These are phyloP conservation scores for Periconia digitata DNA, from an alignment of 2,329 filamentous ascomycete species.

Conservation along the genomic window DNA sequence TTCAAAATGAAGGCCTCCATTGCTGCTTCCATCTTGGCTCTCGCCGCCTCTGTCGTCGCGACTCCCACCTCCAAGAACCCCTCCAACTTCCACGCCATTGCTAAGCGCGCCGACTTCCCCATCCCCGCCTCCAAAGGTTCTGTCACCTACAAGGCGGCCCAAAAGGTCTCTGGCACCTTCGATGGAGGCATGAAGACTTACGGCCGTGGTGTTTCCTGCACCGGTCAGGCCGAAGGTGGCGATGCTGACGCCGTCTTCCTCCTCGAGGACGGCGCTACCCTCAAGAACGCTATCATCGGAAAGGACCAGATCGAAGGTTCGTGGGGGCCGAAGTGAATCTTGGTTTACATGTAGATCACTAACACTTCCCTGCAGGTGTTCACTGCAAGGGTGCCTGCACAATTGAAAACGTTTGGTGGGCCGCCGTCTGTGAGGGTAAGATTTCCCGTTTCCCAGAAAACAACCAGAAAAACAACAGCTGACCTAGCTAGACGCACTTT, in stretches of 20 bases:
- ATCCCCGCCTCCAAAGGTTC: constrained; percentile 36
- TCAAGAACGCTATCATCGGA: constrained; percentile 57
- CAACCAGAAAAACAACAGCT: too few relatives aligned
- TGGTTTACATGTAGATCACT: too few relatives aligned
- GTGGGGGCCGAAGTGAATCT: too few relatives aligned
- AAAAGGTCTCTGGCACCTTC: constrained; percentile 20
- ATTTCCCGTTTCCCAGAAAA: not conserved
- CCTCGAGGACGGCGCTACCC: constrained; percentile 50
- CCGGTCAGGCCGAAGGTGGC: constrained; percentile 45
- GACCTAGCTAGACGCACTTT: too few relatives aligned
- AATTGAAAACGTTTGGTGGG: constrained; percentile 49
- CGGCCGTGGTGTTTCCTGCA: constrained; percentile 34
- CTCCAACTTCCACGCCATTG: constrained; percentile 25
- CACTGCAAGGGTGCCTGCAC: constrained; percentile 55
- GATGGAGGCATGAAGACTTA: constrained; percentile 25
- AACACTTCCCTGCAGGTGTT: too few relatives aligned
- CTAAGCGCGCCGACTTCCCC: constrained; percentile 34
- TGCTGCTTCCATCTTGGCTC: constrained; percentile 28
- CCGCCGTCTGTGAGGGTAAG: constrained; percentile 43
- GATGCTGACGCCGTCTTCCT: constrained; percentile 53
- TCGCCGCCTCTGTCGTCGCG: constrained; percentile 31
- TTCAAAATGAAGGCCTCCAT: constrained; percentile 39
- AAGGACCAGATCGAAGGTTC: constrained; percentile 52
- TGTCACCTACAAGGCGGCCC: constrained; percentile 20
- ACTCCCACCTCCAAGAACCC: constrained; percentile 21